A percentile compares a stretch with the other conserved stretches of the same genome.
These are phyloP conservation scores for Knoxia roxburghii DNA, from an alignment of 257 asterid genomes.

Conservation along the genomic window DNA sequence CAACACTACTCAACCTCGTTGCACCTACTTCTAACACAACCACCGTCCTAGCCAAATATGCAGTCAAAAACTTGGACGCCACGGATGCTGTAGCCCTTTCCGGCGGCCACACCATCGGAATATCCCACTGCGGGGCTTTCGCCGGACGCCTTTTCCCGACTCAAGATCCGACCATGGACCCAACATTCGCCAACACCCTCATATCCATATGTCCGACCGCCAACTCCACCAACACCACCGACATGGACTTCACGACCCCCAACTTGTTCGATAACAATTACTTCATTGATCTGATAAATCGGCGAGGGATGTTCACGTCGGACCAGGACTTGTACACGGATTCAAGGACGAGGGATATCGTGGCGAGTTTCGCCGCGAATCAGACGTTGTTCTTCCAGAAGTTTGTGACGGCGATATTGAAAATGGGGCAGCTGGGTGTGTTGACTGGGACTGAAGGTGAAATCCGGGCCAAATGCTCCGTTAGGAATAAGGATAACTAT, in stretches of 20 bases:
- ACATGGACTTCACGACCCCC: conserved; percentile 51
- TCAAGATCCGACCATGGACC: conserved; percentile 54
- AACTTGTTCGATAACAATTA: conserved; percentile 47
- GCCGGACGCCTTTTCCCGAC: conserved; percentile 54
- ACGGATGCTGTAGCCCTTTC: conserved; percentile 69
- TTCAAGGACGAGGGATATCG: conserved; percentile 40
- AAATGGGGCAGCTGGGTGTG: conserved; percentile 60
- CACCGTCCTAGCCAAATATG: conserved; percentile 33
- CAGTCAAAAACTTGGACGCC: conserved; percentile 39
- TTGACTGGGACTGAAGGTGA: conserved; percentile 54
- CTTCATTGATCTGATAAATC: conserved; percentile 60
- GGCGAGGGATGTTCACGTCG: conserved; percentile 67
- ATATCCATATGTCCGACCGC: conserved; percentile 35
- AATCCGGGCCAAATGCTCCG: conserved; percentile 58
- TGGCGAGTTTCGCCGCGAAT: conserved; percentile 45
- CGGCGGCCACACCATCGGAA: conserved; percentile 76
- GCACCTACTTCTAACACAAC: conserved; percentile 45
- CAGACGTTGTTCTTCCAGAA: conserved; percentile 42
- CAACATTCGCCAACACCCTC: conserved; percentile 44
- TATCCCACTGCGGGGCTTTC: conserved; percentile 55
- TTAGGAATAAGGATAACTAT: conserved; percentile 22
- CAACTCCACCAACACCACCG: conserved; percentile 37
- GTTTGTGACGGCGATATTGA: conserved; percentile 46
- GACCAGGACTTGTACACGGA: conserved; percentile 72
- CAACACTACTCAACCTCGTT: conserved; percentile 52